phyloP scores from a whole-genome alignment of 2,329 filamentous ascomycete genomes.

The Apiospora malaysiana region DNA sequence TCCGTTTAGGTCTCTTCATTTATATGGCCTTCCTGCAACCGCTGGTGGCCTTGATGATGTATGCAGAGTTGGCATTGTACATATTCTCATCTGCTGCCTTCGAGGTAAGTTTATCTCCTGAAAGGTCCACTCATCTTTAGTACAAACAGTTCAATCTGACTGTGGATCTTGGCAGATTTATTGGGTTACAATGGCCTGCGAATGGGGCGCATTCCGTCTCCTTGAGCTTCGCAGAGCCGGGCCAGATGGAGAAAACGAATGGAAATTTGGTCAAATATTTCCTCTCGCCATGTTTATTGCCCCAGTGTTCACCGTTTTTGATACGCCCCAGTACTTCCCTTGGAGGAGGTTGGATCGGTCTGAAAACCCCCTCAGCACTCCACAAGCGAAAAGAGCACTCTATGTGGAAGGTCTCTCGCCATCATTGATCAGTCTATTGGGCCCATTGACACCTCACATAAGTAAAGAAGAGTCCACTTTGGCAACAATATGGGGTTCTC shows the following conservation, averaged over 20 bases:
- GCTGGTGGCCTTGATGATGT: not conserved
- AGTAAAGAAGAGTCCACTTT: not conserved
- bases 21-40: not conserved
- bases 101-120: not conserved
- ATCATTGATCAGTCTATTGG: not conserved
- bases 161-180: not conserved
- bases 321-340: not conserved
- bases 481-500: not conserved
- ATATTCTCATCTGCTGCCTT: not conserved
- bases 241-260: not conserved
- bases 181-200: not conserved
- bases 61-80: not conserved
- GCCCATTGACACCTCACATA: not conserved
- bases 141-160: not conserved
- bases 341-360: not conserved
- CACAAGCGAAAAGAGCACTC: not conserved
- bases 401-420: not conserved
- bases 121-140: not conserved
- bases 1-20: not conserved
- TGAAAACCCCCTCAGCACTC: not conserved
- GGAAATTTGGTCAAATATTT: not conserved
- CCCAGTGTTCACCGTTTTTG: not conserved
- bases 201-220: not conserved
- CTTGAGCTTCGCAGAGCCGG: not conserved
- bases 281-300: not conserved